These are phyloP conservation scores for Bruguiera parviflora DNA, from an alignment of 345 rosid genomes.

Conservation along the genomic window DNA sequence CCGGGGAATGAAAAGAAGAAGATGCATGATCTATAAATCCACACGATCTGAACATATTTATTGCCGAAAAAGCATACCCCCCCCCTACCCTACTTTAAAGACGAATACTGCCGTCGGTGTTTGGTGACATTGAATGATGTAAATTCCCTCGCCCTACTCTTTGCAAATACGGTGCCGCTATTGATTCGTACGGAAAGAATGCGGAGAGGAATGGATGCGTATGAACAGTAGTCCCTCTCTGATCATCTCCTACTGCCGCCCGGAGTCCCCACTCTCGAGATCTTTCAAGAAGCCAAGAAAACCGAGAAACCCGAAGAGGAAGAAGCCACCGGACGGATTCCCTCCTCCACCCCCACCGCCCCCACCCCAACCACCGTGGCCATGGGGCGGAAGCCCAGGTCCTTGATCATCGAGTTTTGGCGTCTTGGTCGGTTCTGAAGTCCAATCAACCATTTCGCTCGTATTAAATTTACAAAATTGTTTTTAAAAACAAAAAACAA, in stretches of 20 bases:
- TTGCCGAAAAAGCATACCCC: too few species aligned
- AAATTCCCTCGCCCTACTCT: too few species aligned
- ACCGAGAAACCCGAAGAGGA: slow-evolving; percentile 82
- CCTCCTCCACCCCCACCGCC: slow-evolving; percentile 96
- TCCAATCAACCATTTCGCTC: not conserved
- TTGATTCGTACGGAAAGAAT: not conserved
- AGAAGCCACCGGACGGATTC: slow-evolving; percentile 85
- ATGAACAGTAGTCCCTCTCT: not conserved
- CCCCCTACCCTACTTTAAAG: too few species aligned
- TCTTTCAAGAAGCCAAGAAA: slow-evolving; percentile 82
- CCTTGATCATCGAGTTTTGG: slow-evolving; percentile 81
- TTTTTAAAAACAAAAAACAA: too few species aligned
- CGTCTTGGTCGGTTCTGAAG: slow-evolving; percentile 29
- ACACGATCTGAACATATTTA: too few species aligned
- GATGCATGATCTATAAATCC: too few species aligned
- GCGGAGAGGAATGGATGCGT: not conserved
- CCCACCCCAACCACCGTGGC: slow-evolving; percentile 76
- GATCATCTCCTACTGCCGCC: slow-evolving; percentile 49
- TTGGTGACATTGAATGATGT: too few species aligned
- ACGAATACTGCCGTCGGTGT: too few species aligned
- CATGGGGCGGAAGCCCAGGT: slow-evolving; percentile 71
- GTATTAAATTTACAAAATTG: not conserved
- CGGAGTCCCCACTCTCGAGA: slow-evolving; percentile 61
- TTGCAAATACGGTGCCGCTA: too few species aligned
- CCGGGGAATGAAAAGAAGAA: too few species aligned